Evolutionary conservation across 2,329 filamentous ascomycete species (phyloP).

Genomic region (Epichloe scottii): DNA sequence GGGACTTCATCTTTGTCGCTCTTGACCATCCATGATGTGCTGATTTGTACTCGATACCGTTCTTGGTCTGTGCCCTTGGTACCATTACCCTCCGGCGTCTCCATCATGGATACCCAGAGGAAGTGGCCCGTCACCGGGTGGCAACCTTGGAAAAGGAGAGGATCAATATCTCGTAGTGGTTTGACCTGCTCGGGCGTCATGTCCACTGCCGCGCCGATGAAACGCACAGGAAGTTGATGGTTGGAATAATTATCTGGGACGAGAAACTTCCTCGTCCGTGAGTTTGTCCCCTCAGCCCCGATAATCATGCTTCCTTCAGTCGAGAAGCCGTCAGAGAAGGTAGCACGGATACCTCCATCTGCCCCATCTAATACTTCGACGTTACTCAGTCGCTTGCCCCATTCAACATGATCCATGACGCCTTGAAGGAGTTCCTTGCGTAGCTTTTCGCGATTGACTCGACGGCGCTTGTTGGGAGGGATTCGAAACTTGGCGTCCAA

Average conservation of each 20-base stretch:
- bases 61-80: conserved; percentile 18
- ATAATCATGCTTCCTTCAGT: conserved; percentile 23
- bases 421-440: conserved; percentile 17
- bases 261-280: conserved; percentile 22
- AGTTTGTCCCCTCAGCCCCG: conserved; percentile 28
- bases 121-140: conserved; percentile 37
- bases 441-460: conserved; percentile 24
- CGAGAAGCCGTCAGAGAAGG: conserved; percentile 20
- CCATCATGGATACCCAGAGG: conserved; percentile 36
- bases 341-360: conserved; percentile 14
- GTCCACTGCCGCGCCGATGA: conserved; percentile 25
- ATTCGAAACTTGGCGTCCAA: conserved; percentile 26
- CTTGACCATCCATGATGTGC: conserved; percentile 32
- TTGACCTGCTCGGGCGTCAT: conserved; percentile 25
- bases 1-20: conserved; percentile 23
- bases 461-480: conserved; percentile 22
- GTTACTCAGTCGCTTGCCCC: conserved; percentile 19
- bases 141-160: conserved; percentile 40
- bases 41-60: conserved; percentile 30
- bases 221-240: conserved; percentile 22
- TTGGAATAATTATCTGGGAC: conserved; percentile 19
- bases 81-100: conserved; percentile 25
- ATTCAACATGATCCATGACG: conserved; percentile 18
- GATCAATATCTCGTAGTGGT: conserved; percentile 34
- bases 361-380: conserved; percentile 12